Percentiles rank a stretch among this genome's conserved stretches.
These are phyloP conservation scores for Chlorella vulgaris DNA, from an alignment of 139 green algal species.

Conservation along the genomic window DNA sequence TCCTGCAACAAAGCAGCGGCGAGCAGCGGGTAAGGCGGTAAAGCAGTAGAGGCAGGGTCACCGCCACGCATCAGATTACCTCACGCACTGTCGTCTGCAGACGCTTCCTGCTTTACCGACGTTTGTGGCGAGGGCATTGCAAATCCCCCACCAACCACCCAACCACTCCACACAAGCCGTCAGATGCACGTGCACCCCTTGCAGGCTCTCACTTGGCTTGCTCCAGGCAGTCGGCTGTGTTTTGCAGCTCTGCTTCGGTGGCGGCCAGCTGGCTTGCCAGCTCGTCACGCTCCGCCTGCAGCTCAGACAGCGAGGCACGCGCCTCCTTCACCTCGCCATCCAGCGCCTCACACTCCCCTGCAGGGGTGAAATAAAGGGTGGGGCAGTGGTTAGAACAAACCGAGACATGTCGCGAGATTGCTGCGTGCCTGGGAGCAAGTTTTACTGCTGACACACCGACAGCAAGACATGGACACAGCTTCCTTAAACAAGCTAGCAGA, in stretches of 20 bases:
- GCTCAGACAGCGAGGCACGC: constrained; percentile 25
- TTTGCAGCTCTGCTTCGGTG: constrained; percentile 30
- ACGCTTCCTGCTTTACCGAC: neutral
- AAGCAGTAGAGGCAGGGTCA: neutral
- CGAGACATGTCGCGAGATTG: too few species aligned
- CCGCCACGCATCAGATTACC: too few species aligned
- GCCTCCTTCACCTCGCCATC: constrained; percentile 43
- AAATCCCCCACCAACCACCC: neutral
- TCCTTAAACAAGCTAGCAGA: too few species aligned
- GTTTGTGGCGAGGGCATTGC: too few species aligned
- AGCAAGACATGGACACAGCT: too few species aligned
- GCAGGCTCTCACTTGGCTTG: constrained; percentile 5
- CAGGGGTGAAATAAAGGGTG: neutral
- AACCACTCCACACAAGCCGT: neutral
- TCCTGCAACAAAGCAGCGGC: constrained; percentile 38
- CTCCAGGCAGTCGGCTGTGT: neutral
- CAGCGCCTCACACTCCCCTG: constrained; percentile 44
- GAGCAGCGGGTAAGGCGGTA: neutral
- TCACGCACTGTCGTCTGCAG: too few species aligned
- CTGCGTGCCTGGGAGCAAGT: too few species aligned
- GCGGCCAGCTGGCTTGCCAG: constrained; percentile 24
- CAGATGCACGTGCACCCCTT: neutral
- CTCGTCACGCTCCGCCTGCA: constrained; percentile 47
- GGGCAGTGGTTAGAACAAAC: neutral
- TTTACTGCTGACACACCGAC: too few species aligned